Conservation (phyloP, 23 red algal genomes). For the Gracilaria caudata region DNA sequence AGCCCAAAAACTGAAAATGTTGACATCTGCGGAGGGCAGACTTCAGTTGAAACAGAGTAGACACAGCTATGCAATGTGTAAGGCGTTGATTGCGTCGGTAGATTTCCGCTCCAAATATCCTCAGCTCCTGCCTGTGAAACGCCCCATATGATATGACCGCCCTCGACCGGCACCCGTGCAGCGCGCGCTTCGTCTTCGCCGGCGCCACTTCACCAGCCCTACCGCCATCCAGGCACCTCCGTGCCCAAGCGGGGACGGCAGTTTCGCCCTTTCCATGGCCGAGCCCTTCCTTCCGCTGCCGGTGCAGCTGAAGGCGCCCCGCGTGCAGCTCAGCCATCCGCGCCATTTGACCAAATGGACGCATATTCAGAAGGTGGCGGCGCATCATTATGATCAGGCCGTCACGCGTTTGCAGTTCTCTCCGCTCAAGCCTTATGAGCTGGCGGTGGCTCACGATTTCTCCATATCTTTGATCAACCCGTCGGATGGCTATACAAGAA, state of each 20-base stretch:
- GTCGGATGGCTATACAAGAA: slow-evolving; percentile 20
- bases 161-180: slow-evolving; percentile 2
- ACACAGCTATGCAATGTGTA: too few relatives aligned
- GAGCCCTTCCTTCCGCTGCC: slow-evolving; percentile 10
- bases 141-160: too few relatives aligned
- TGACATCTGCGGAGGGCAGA: too few relatives aligned
- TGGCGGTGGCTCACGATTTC: slow-evolving; percentile 70
- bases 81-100: too few relatives aligned
- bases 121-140: too few relatives aligned
- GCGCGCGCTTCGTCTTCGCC: background rate
- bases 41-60: too few relatives aligned
- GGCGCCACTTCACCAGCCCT: background rate
- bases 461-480: slow-evolving; percentile 59
- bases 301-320: background rate
- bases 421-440: slow-evolving; percentile 64
- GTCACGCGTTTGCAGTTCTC: slow-evolving; percentile 68
- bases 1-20: too few relatives aligned
- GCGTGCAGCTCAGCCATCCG: slow-evolving; percentile 4
- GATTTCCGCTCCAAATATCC: too few relatives aligned
- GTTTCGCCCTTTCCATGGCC: background rate
- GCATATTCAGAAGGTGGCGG: slow-evolving; percentile 20
- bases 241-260: background rate
- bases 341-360: slow-evolving; percentile 7
- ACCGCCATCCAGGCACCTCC: slow-evolving; percentile 20
- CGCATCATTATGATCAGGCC: slow-evolving; percentile 29